Conservation (phyloP, 768 basidiomycete genomes). For the Collybiopsis luxurians region DNA sequence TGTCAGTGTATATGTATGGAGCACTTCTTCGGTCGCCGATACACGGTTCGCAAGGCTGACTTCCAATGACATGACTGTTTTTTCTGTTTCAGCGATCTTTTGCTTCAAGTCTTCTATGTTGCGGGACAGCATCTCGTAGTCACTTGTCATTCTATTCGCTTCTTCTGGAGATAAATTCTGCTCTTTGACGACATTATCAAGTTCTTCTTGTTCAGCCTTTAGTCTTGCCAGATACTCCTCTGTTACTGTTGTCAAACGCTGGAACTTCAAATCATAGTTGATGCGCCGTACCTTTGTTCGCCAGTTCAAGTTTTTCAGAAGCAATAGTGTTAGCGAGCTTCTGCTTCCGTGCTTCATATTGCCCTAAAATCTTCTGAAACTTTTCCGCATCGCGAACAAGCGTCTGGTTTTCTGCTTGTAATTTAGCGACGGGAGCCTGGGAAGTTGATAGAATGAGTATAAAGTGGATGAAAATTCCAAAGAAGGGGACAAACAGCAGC, state of each 20-base stretch:
- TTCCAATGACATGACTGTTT: constrained; percentile 75
- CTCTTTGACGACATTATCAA: constrained; percentile 66
- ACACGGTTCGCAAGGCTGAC: constrained; percentile 78
- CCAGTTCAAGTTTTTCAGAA: constrained; percentile 63
- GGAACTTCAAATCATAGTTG: not conserved
- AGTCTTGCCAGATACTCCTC: constrained; percentile 62
- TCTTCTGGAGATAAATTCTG: constrained; percentile 94
- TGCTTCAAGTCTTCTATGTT: constrained; percentile 75
- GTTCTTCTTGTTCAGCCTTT: constrained; percentile 58
- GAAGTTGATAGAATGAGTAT: not conserved
- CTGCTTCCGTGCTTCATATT: constrained; percentile 67
- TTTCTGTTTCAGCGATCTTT: constrained; percentile 73
- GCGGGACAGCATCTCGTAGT: constrained; percentile 74
- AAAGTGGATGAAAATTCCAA: not conserved
- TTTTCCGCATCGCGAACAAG: constrained; percentile 76
- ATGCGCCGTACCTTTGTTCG: constrained; percentile 43
- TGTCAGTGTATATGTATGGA: constrained; percentile 75
- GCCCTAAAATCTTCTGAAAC: constrained; percentile 70
- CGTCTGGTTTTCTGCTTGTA: constrained; percentile 59
- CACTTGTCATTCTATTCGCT: constrained; percentile 86
- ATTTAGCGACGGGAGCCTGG: constrained; percentile 61
- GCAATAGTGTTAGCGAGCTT: constrained; percentile 66
- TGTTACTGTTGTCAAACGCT: constrained; percentile 24
- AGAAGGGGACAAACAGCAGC: constrained; percentile 45
- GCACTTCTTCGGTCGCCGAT: constrained; percentile 77